Base-by-base conservation (phyloP, 73 alveolate genomes). In the Paramecium tetraurelia region DNA sequence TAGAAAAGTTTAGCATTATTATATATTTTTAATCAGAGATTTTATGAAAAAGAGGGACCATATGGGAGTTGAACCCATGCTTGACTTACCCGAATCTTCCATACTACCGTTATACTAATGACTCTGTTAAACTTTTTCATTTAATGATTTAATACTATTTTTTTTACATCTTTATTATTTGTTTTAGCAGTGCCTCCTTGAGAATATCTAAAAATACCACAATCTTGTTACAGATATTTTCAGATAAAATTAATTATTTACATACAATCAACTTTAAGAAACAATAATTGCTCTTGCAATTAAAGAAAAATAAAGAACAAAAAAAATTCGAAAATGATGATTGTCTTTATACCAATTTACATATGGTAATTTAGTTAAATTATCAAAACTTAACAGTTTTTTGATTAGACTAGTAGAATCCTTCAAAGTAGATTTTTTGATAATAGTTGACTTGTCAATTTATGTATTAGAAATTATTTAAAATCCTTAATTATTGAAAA, bases 401-500 rank as follows among this genome's bases (percentile, higher is more conserved):
- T 70, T 69, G 31, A 44, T 10, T 41, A 59, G 44, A 90, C 70
- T 58, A 69, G 89, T 88, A 36, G 93, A 88, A 69, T 69, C 44
- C 18, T 88, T 88, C 41, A 89, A 76, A 27, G 68, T 50, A 3
- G 94, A 88, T 43, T 88, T 88, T 38, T 29, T 88, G 50, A 18
- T 88, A 4, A 63, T 70, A 7, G 85, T 41, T 29, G 85, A 89
- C 24, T 72, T 63, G 7, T 41, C 71, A 3, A 59, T 89, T 11
- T 89, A 83, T 63, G 38, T 89, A 33, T 31, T 89, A 21, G 94
- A 89, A 89, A 53, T 46, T 50, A 89, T 71, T 43, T 83, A 57
- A 38, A 89, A 89, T 70, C 94, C 94, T 14, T 27, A 80, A 80
- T 31, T 43, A 22, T 36, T 80, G 12, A 80, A 80, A 80, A 44